phyloP scores from a whole-genome alignment of 2,329 filamentous ascomycete genomes.

The Fusarium siculi region DNA sequence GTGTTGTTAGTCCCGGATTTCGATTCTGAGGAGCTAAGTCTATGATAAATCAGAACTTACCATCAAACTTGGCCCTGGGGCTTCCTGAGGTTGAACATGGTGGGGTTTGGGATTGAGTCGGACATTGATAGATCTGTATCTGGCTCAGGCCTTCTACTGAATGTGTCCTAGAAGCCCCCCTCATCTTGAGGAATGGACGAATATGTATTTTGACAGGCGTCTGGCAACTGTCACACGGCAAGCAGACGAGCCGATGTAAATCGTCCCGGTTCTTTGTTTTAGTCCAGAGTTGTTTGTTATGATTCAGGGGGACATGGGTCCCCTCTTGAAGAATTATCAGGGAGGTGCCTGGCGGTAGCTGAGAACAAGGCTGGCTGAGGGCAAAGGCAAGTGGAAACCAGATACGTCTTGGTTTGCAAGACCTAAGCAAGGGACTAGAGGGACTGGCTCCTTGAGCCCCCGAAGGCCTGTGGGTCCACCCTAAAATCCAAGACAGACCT shows the following conservation, averaged over 20 bases:
- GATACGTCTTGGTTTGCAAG: constrained; percentile 22
- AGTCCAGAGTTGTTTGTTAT: constrained; percentile 46
- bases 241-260: constrained; percentile 18
- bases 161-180: constrained; percentile 10
- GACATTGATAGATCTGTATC: constrained; percentile 11
- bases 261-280: constrained; percentile 31
- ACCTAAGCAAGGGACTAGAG: constrained; percentile 23
- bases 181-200: constrained; percentile 36
- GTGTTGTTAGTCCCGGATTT: constrained; percentile 35
- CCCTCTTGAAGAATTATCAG: constrained; percentile 39
- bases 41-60: constrained; percentile 29
- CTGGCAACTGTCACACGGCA: constrained; percentile 9
- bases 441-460: no score
- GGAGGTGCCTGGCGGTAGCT: constrained; percentile 19
- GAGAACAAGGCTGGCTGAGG: constrained; percentile 23
- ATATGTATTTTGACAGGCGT: constrained; percentile 30
- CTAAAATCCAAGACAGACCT: no score
- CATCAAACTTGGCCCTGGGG: constrained; percentile 48
- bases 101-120: constrained; percentile 38
- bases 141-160: background rate
- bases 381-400: constrained; percentile 20
- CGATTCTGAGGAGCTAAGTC: constrained; percentile 4
- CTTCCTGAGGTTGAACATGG: constrained; percentile 49
- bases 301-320: constrained; percentile 36
- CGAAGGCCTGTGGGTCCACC: no score